Evolutionary conservation across 768 basidiomycete genomes (phyloP).

Genomic region (Tylopilus vinaceipallidus): DNA sequence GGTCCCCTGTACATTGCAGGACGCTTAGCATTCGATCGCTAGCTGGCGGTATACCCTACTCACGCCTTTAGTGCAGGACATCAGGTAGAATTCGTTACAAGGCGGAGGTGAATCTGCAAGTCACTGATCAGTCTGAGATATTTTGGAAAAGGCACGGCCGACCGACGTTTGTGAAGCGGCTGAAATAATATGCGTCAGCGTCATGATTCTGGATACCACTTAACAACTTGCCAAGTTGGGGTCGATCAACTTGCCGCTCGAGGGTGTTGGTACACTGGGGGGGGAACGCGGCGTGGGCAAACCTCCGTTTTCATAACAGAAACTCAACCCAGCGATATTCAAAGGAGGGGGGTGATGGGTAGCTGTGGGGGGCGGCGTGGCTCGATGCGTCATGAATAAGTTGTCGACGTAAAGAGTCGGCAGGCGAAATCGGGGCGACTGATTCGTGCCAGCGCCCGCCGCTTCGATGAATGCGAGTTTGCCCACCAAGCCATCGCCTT

Average conservation of each 20-base stretch:
- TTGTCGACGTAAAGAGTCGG: slow-evolving; percentile 54
- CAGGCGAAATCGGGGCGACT: slow-evolving; percentile 47
- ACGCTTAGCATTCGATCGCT: slow-evolving; percentile 17
- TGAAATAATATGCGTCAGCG: slow-evolving; percentile 29
- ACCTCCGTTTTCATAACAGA: slow-evolving; percentile 52
- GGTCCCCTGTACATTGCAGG: slow-evolving; percentile 42
- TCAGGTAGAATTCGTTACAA: slow-evolving; percentile 82
- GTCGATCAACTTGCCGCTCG: slow-evolving; percentile 46
- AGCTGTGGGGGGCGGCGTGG: slow-evolving; percentile 20
- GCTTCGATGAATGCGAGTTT: slow-evolving; percentile 65
- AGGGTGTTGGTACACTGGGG: slow-evolving; percentile 33
- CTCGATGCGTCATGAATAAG: slow-evolving; percentile 39
- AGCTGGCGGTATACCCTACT: slow-evolving; percentile 16
- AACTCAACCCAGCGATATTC: slow-evolving; percentile 40
- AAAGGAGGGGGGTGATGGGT: slow-evolving; percentile 46
- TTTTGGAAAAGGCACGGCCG: slow-evolving; percentile 4
- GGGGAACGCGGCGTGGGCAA: slow-evolving; percentile 68
- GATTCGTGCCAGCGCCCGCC: slow-evolving; percentile 40
- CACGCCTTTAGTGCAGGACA: slow-evolving; percentile 80
- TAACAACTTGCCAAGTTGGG: slow-evolving; percentile 54
- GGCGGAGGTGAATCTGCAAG: slow-evolving; percentile 73
- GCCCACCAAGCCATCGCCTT: slow-evolving; percentile 58
- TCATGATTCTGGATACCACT: neutral
- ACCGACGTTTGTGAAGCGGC: slow-evolving; percentile 78
- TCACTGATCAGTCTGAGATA: slow-evolving; percentile 4